phyloP scores from a whole-genome alignment of 306 rosid genomes.

The Castanea crenata region DNA sequence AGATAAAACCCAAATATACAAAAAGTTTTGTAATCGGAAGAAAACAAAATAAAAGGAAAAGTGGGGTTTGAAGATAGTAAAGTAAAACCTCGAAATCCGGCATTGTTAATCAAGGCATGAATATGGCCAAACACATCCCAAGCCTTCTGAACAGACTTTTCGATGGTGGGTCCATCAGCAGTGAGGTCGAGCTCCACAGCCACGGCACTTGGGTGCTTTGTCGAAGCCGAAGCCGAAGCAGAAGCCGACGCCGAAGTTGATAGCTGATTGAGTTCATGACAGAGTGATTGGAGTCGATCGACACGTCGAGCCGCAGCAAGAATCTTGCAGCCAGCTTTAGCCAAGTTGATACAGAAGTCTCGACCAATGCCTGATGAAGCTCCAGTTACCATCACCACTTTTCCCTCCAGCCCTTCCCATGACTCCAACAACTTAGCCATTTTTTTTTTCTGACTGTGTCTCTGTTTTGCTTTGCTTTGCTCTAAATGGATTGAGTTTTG shows the following conservation, averaged over 20 bases:
- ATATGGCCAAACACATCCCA: conserved; percentile 76
- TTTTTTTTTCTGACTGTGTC: too few species aligned
- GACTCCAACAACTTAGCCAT: conserved; percentile 29
- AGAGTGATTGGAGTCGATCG: conserved; percentile 54
- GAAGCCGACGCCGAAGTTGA: too few species aligned
- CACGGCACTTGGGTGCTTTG: neutral
- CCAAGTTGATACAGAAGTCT: conserved; percentile 67
- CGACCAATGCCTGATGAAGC: conserved; percentile 81
- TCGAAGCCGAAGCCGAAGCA: too few species aligned
- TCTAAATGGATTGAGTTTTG: too few species aligned
- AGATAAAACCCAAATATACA: too few species aligned
- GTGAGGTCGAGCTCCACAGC: conserved; percentile 66
- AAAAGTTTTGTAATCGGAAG: too few species aligned
- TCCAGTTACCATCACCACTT: conserved; percentile 83
- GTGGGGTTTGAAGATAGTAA: too few species aligned
- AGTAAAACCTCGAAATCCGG: conserved; percentile 65
- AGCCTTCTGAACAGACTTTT: conserved; percentile 53
- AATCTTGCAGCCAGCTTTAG: conserved; percentile 56
- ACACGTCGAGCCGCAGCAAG: conserved; percentile 73
- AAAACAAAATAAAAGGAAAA: too few species aligned
- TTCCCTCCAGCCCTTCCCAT: conserved; percentile 52
- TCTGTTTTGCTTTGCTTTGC: too few species aligned
- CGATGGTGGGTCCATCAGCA: conserved; percentile 48
- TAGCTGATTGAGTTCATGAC: conserved; percentile 46
- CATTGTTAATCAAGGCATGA: conserved; percentile 72